Percentiles rank a stretch among this genome's conserved stretches.
Conservation (phyloP, 345 rosid species). For the Draba incana region DNA sequence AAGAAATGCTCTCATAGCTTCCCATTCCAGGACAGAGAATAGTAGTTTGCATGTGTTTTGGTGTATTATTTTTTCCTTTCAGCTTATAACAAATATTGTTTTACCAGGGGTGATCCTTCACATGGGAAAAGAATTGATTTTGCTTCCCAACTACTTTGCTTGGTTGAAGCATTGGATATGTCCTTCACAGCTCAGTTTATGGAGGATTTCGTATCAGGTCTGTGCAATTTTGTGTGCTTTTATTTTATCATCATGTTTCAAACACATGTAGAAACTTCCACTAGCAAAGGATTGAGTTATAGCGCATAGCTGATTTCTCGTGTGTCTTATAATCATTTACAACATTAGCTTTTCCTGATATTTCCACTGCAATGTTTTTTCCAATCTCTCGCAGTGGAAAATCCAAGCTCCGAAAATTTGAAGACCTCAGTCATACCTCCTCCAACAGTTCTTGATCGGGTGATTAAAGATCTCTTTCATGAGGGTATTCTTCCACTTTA, state of each 20-base stretch:
- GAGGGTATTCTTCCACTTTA: slow-evolving; percentile 55
- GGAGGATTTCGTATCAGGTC: slow-evolving; percentile 97
- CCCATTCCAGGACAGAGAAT: slow-evolving; percentile 20
- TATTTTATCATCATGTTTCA: slow-evolving; percentile 24
- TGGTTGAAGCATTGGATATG: slow-evolving; percentile 71
- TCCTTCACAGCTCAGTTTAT: slow-evolving; percentile 82
- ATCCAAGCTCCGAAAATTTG: slow-evolving; percentile 62
- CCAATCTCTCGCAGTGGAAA: slow-evolving; percentile 64
- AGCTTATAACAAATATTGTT: slow-evolving; percentile 33
- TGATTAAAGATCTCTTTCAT: slow-evolving; percentile 89
- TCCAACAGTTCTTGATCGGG: slow-evolving; percentile 83
- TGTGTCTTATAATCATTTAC: slow-evolving; percentile 9
- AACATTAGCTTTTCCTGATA: slow-evolving; percentile 28
- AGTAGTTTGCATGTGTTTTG: slow-evolving; percentile 33
- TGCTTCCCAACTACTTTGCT: slow-evolving; percentile 76
- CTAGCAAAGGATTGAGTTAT: slow-evolving; percentile 14
- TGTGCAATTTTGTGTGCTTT: slow-evolving; percentile 33
- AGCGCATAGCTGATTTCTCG: not conserved
- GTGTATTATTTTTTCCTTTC: slow-evolving; percentile 25
- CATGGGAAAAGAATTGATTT: slow-evolving; percentile 70
- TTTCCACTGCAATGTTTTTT: slow-evolving; percentile 9
- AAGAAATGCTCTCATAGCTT: slow-evolving; percentile 45
- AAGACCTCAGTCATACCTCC: slow-evolving; percentile 81
- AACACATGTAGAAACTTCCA: slow-evolving; percentile 29
- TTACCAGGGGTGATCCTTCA: slow-evolving; percentile 54